These are phyloP conservation scores for Cordyceps cicadae DNA, from an alignment of 2,329 filamentous ascomycete species.

Conservation along the genomic window DNA sequence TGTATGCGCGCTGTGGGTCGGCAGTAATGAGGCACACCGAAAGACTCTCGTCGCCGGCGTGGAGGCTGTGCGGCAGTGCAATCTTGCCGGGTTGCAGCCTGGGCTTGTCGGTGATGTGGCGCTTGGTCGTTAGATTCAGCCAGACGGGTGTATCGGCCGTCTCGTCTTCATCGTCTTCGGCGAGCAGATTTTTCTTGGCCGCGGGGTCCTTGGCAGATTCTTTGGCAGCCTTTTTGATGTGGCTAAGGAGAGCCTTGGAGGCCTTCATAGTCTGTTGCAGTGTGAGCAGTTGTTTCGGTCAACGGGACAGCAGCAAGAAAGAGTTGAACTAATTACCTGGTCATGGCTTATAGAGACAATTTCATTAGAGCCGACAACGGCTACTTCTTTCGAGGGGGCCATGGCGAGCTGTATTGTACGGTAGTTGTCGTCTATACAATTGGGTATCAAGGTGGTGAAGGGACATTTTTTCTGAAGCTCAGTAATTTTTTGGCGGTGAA, in stretches of 20 bases:
- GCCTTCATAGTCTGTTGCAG: constrained; percentile 48
- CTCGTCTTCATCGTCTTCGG: constrained; percentile 35
- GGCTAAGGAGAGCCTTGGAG: constrained; percentile 52
- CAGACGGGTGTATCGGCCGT: constrained; percentile 47
- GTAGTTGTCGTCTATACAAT: constrained; percentile 2
- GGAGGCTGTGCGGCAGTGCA: constrained; percentile 65
- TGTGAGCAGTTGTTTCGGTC: constrained; percentile 8
- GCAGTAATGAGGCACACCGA: constrained; percentile 84
- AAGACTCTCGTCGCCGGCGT: constrained; percentile 43
- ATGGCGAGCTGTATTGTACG: constrained; percentile 23
- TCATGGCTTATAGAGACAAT: constrained; percentile 31
- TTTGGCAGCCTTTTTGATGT: constrained; percentile 50
- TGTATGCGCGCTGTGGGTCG: constrained; percentile 74
- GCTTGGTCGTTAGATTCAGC: constrained; percentile 57
- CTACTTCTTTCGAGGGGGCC: constrained; percentile 35
- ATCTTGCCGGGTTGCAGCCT: constrained; percentile 81
- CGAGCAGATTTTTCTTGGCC: constrained; percentile 50
- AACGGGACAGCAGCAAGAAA: neutral
- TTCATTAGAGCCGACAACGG: constrained; percentile 23
- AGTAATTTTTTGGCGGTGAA: constrained; percentile 23
- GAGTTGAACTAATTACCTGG: constrained; percentile 23
- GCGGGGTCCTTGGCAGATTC: constrained; percentile 35
- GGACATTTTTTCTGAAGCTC: constrained; percentile 4
- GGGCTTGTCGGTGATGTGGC: constrained; percentile 61
- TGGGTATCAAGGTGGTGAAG: neutral